Evolutionary conservation across 306 rosid genomes (phyloP), one percentile per base, ranked within the genome.

Genomic region (Mimosa pudica): DNA sequence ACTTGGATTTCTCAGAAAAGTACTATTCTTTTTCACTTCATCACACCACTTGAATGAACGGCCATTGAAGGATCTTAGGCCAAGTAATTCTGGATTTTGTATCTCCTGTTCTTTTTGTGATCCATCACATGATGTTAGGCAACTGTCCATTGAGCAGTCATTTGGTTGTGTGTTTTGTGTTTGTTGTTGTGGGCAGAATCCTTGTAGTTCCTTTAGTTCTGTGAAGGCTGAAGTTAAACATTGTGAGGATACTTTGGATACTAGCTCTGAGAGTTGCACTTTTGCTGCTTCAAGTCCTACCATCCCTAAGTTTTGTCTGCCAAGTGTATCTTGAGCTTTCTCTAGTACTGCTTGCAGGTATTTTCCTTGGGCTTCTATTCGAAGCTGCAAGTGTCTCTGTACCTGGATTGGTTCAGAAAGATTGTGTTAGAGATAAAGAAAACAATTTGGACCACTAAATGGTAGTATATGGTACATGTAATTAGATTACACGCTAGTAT

Each of bases 341-440:
- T 93, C 98, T 33, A 93, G 76, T 84, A 93, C 98, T 17, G 93
- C 72, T 55, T 93, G 98, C 17, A 93, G 87, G 88, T 93, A 93
- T 71, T 93, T 93, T 17, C 98, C 98, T 83, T 91, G 98, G 18
- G 97, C 91, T 73, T 93, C 98, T 66, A 90, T 93, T 10, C 97
- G 84, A 16, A 89, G 87, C 71, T 93, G 98, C 45, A 93, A 78
- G 85, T 87, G 98, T 75, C 97, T 81, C 83, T 93, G 98, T 73
- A 93, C 97, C 98, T 93, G 82, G 17, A 79, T 49, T 47, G 11
- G 80, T 48, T 65, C 70, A 33, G 24, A 77, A 64, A 17, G n/a
- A 17, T 75, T 14, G 76, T 85, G 33, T 24, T 24, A 24, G 30
- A 24, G 30, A 24, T 24, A 24, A 24, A 24, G 30, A 24, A 24